Percentiles rank a stretch among this genome's conserved stretches.
phyloP scores from a whole-genome alignment of 2,329 filamentous ascomycete species.

The Fusarium sp. region DNA sequence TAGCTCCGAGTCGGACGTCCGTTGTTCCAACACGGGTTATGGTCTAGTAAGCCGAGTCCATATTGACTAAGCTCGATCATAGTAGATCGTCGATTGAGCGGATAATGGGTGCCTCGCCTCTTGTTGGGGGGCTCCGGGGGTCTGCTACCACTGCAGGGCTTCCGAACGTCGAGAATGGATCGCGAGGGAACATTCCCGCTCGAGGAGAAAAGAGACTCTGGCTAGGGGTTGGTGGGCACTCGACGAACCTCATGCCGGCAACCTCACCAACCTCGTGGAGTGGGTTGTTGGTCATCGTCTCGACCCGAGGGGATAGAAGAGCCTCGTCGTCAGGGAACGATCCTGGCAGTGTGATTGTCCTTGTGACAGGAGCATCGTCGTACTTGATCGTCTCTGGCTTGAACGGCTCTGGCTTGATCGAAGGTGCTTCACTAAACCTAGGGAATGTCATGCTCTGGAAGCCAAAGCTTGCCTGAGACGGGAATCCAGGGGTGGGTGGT shows the following conservation, averaged over 20 bases:
- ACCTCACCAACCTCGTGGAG: slow-evolving; percentile 59
- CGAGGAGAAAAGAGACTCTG: slow-evolving; percentile 63
- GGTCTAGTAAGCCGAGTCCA: not conserved
- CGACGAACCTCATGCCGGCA: slow-evolving; percentile 60
- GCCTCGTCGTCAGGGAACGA: slow-evolving; percentile 58
- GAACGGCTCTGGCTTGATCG: not conserved
- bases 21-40: not conserved
- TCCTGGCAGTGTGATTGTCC: slow-evolving; percentile 49
- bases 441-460: slow-evolving; percentile 51
- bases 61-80: slow-evolving; percentile 51
- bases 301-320: slow-evolving; percentile 73
- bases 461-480: slow-evolving; percentile 51
- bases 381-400: slow-evolving; percentile 9
- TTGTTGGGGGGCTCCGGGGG: slow-evolving; percentile 76
- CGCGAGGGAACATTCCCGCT: slow-evolving; percentile 60
- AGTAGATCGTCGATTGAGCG: slow-evolving; percentile 80
- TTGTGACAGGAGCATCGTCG: slow-evolving; percentile 42
- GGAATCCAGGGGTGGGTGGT: slow-evolving; percentile 57
- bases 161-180: slow-evolving; percentile 61
- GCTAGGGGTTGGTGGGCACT: slow-evolving; percentile 60
- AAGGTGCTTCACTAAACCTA: slow-evolving; percentile 33
- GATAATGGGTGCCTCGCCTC: slow-evolving; percentile 76
- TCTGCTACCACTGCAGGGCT: slow-evolving; percentile 64
- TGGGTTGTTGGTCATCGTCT: slow-evolving; percentile 75
- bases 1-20: slow-evolving; percentile 2